phyloP scores from a whole-genome alignment of 2,329 filamentous ascomycete species.

The Fusarium coicis region DNA sequence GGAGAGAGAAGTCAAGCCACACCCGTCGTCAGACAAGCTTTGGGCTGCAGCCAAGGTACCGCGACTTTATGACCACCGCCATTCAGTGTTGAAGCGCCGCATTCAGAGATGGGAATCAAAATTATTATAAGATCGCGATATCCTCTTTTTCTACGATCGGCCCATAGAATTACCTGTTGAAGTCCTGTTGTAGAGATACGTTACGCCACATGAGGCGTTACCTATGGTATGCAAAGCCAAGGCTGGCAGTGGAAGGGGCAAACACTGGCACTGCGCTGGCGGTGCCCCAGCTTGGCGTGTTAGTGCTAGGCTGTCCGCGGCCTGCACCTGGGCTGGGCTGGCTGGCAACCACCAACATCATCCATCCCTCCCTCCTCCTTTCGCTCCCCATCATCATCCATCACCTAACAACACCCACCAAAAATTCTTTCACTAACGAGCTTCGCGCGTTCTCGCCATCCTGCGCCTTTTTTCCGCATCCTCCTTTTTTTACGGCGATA shows the following conservation, averaged over 20 bases:
- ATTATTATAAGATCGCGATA: background rate
- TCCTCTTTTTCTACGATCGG: background rate
- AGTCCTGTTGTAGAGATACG: background rate
- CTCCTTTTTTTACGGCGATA: slow-evolving; percentile 12
- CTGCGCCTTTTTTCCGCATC: slow-evolving; percentile 1
- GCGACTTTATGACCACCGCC: slow-evolving; percentile 13
- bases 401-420: slow-evolving; percentile 37
- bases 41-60: slow-evolving; percentile 1
- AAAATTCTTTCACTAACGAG: slow-evolving; percentile 35
- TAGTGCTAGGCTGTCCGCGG: background rate
- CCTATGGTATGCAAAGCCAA: slow-evolving; percentile 28
- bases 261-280: slow-evolving; percentile 16
- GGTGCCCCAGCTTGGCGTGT: background rate
- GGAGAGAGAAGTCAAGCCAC: slow-evolving; percentile 11
- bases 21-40: slow-evolving; percentile 17
- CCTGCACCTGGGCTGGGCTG: slow-evolving; percentile 1
- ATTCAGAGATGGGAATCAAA: background rate
- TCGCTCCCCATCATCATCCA: slow-evolving; percentile 39
- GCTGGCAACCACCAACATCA: slow-evolving; percentile 34
- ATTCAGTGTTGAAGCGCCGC: background rate
- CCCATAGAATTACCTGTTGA: background rate
- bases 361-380: slow-evolving; percentile 32
- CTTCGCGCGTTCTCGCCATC: slow-evolving; percentile 8
- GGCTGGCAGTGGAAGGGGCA: slow-evolving; percentile 22
- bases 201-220: slow-evolving; percentile 36